Evolutionary conservation across 2,329 filamentous ascomycete species (phyloP).

Genomic region (Drechmeria coniospora): DNA sequence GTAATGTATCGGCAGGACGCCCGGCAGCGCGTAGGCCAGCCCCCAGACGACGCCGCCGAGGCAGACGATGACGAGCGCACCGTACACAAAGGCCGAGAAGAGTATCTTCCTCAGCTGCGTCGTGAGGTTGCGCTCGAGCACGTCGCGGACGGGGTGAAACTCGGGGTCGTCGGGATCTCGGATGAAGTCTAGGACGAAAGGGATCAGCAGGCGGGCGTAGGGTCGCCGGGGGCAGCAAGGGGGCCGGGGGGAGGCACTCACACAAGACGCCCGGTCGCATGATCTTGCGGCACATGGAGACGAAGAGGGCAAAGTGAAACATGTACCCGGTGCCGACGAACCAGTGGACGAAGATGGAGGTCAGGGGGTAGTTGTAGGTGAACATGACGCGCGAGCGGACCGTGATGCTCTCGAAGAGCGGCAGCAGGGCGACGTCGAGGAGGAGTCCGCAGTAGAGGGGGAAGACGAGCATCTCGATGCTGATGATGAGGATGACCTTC

Average conservation of each 20-base stretch:
- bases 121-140: constrained; percentile 79
- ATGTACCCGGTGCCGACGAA: constrained; percentile 98
- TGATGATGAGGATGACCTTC: constrained; percentile 96
- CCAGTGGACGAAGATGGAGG: constrained; percentile 94
- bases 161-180: constrained; percentile 95
- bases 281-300: constrained; percentile 97
- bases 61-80: constrained; percentile 80
- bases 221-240: too few species aligned
- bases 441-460: constrained; percentile 89
- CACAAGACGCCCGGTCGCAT: constrained; percentile 88
- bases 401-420: constrained; percentile 72
- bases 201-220: constrained; percentile 5
- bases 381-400: constrained; percentile 65
- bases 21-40: constrained; percentile 50
- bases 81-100: constrained; percentile 92
- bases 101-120: constrained; percentile 92
- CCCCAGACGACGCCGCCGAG: constrained; percentile 93
- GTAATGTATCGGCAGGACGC: constrained; percentile 81
- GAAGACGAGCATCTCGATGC: constrained; percentile 97
- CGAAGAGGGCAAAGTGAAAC: constrained; percentile 98
- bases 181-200: constrained; percentile 58
- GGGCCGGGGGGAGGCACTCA: constrained; percentile 31
- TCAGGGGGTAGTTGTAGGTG: constrained; percentile 63
- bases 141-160: constrained; percentile 93
- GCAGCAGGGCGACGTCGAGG: constrained; percentile 75